phyloP scores from a whole-genome alignment of 331 rosid species.

The Prunus yedoensis region DNA sequence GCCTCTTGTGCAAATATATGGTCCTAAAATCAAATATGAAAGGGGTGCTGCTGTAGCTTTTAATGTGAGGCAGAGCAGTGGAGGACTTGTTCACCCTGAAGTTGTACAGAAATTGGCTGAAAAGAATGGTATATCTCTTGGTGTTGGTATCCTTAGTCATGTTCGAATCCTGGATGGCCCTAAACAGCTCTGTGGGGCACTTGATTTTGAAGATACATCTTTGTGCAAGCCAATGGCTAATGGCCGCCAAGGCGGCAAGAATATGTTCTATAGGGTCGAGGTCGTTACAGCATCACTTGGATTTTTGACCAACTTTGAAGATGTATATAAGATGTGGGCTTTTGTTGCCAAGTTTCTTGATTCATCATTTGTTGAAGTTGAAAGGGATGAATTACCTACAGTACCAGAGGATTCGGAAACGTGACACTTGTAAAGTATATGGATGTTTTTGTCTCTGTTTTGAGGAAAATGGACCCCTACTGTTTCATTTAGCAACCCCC shows the following conservation, averaged over 20 bases:
- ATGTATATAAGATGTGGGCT: slow-evolving; percentile 60
- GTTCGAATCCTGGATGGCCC: slow-evolving; percentile 37
- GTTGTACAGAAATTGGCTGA: slow-evolving; percentile 48
- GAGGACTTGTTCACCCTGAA: slow-evolving; percentile 54
- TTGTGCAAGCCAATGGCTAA: slow-evolving; percentile 50
- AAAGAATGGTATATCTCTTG: slow-evolving; percentile 40
- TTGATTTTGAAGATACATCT: slow-evolving; percentile 32
- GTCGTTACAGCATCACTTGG: slow-evolving; percentile 57
- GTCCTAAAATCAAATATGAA: slow-evolving; percentile 58
- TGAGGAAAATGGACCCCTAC: neutral
- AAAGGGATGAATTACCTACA: slow-evolving; percentile 24
- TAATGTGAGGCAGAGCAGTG: slow-evolving; percentile 35
- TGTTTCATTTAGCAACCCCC: no score
- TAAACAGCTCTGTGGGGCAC: slow-evolving; percentile 29
- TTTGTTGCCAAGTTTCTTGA: slow-evolving; percentile 51
- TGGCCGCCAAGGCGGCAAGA: slow-evolving; percentile 35
- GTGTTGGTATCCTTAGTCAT: slow-evolving; percentile 55
- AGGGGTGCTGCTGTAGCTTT: slow-evolving; percentile 54
- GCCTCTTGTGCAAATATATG: slow-evolving; percentile 49
- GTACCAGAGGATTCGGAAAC: slow-evolving; percentile 37
- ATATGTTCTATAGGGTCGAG: slow-evolving; percentile 42
- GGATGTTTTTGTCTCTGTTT: no score
- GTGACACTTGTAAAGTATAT: slow-evolving; percentile 3
- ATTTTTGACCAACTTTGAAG: slow-evolving; percentile 51
- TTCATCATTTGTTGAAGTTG: slow-evolving; percentile 41